Evolutionary conservation across 139 green algal genomes (phyloP).

Genomic region (Chlorella vulgaris): DNA sequence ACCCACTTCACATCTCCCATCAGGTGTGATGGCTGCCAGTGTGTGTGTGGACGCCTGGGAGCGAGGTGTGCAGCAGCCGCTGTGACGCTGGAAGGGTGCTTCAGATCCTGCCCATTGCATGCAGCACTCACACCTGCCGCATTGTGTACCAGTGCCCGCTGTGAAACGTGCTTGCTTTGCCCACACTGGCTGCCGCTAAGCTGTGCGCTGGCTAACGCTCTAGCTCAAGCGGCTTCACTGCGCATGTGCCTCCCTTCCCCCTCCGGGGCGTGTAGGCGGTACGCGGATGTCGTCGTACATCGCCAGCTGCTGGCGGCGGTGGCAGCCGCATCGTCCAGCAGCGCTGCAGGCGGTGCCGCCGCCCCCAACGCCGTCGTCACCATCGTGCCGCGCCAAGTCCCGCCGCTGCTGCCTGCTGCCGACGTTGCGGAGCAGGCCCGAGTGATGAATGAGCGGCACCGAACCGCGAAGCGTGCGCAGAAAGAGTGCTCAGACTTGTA

Average conservation of each 20-base stretch:
- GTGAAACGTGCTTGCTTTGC: too few species aligned
- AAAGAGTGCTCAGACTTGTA: conserved; percentile 73
- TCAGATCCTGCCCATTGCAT: too few species aligned
- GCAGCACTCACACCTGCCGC: neutral
- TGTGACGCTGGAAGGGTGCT: too few species aligned
- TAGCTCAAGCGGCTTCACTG: neutral
- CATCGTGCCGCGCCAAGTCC: too few species aligned
- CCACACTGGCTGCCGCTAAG: too few species aligned
- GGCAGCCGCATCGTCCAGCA: neutral
- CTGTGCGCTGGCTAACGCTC: too few species aligned
- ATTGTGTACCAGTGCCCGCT: too few species aligned
- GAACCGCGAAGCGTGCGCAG: conserved; percentile 61
- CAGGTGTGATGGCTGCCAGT: conserved; percentile 20
- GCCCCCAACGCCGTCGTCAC: too few species aligned
- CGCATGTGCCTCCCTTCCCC: neutral
- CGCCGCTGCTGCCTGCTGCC: conserved; percentile 35
- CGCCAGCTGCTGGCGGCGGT: conserved; percentile 64
- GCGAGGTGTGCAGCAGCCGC: too few species aligned
- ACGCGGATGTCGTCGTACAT: conserved; percentile 87
- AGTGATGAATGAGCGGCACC: conserved; percentile 69
- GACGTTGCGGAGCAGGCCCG: conserved; percentile 47
- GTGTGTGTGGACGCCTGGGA: neutral
- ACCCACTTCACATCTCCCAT: conserved; percentile 96
- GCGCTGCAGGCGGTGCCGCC: neutral
- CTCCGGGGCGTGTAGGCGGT: conserved; percentile 60